Conservation (phyloP, 768 basidiomycete species). For the Termitomyces titanicus region DNA sequence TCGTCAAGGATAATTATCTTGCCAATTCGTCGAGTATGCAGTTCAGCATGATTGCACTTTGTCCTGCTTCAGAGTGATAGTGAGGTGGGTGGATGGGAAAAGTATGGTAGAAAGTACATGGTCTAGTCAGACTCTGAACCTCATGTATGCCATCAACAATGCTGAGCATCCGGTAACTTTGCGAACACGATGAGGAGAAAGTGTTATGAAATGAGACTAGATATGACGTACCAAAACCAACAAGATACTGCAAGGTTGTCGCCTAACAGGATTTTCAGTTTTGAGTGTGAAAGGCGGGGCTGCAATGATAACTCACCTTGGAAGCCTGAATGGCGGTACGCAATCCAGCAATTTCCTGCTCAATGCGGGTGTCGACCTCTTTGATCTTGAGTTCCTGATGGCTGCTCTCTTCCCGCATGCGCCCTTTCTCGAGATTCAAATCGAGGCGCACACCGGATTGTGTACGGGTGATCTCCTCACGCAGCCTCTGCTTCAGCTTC, state of each 20-base stretch:
- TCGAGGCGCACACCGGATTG: constrained; percentile 93
- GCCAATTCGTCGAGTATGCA: constrained; percentile 46
- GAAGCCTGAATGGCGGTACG: constrained; percentile 82
- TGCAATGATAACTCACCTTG: constrained; percentile 48
- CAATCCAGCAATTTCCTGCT: constrained; percentile 89
- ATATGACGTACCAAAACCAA: constrained; percentile 70
- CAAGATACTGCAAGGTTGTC: constrained; percentile 82
- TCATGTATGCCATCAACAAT: constrained; percentile 81
- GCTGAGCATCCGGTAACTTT: constrained; percentile 84
- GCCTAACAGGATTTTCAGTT: constrained; percentile 40
- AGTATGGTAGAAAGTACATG: constrained; percentile 3
- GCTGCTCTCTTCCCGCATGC: constrained; percentile 90
- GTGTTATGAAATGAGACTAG: neutral
- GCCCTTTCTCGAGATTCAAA: constrained; percentile 93
- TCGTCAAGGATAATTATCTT: constrained; percentile 61
- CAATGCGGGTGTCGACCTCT: constrained; percentile 96
- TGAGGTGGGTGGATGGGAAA: neutral
- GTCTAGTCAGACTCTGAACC: constrained; percentile 51
- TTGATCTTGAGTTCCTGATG: constrained; percentile 94
- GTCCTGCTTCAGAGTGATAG: constrained; percentile 14
- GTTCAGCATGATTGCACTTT: constrained; percentile 69
- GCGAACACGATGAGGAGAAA: constrained; percentile 6
- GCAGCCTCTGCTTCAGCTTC: constrained; percentile 88
- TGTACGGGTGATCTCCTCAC: constrained; percentile 88
- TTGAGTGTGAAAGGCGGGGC: neutral